These are phyloP conservation scores for Sphaerostilbella broomeana DNA, from an alignment of 2,329 filamentous ascomycete genomes.

Conservation along the genomic window DNA sequence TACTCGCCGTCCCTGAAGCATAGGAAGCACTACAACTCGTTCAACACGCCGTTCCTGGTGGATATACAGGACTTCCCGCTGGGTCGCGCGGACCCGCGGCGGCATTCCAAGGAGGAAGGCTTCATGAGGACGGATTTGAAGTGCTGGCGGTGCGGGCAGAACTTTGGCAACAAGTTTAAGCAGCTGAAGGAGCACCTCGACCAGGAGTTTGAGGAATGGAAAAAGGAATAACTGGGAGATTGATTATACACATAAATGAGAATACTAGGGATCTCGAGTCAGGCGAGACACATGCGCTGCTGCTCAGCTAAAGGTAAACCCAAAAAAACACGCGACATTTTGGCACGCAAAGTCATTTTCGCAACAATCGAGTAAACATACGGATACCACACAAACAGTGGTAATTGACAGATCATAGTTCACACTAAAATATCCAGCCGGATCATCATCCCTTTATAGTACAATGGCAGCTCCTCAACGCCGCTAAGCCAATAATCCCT, in stretches of 20 bases:
- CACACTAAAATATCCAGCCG: too few species aligned
- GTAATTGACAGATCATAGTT: too few species aligned
- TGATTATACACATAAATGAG: too few species aligned
- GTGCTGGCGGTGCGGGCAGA: constrained; percentile 78
- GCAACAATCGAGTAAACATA: too few species aligned
- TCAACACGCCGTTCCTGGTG: constrained; percentile 79
- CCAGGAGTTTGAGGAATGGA: constrained; percentile 72
- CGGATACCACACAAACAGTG: too few species aligned
- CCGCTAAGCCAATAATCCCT: too few species aligned
- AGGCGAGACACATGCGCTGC: not conserved
- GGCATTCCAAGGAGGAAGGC: constrained; percentile 47
- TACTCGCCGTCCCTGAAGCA: constrained; percentile 65
- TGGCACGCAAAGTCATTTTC: too few species aligned
- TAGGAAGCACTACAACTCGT: constrained; percentile 87
- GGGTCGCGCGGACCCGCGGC: constrained; percentile 54
- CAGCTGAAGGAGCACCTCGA: constrained; percentile 69
- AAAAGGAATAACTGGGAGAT: constrained; percentile 41
- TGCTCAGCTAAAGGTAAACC: too few species aligned
- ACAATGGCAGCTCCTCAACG: too few species aligned
- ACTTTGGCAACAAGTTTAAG: constrained; percentile 69
- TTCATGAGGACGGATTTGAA: constrained; percentile 60
- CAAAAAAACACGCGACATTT: too few species aligned
- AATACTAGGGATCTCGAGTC: not conserved
- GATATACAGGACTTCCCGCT: constrained; percentile 74
- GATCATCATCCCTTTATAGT: too few species aligned